These are phyloP conservation scores for Iris macrosiphon DNA, from an alignment of 106 monocot genomes.

Conservation along the genomic window DNA sequence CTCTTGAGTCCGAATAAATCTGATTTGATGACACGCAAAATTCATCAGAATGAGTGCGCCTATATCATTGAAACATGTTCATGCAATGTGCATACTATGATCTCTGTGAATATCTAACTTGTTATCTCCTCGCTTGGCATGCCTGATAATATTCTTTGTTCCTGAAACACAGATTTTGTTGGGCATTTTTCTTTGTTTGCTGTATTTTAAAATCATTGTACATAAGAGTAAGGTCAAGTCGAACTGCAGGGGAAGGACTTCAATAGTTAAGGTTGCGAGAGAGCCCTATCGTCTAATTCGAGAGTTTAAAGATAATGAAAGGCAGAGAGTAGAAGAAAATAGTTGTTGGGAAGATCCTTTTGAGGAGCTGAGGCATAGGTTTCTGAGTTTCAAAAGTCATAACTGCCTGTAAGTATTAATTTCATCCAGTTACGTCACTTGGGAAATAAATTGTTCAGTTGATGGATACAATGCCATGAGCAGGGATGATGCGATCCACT, in stretches of 20 bases:
- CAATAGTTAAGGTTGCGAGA: conserved; percentile 29
- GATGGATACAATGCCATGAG: conserved; percentile 15
- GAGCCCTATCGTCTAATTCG: conserved; percentile 29
- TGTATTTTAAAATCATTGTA: too few relatives aligned
- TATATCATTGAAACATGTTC: too few relatives aligned
- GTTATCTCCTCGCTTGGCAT: too few relatives aligned
- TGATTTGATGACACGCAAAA: too few relatives aligned
- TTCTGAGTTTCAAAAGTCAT: conserved; percentile 60
- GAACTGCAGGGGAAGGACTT: conserved; percentile 39
- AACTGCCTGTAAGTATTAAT: conserved; percentile 67
- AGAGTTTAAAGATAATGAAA: conserved; percentile 33
- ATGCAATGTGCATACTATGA: too few relatives aligned
- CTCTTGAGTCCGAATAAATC: too few relatives aligned
- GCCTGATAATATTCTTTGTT: too few relatives aligned
- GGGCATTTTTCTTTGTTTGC: too few relatives aligned
- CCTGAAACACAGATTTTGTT: too few relatives aligned
- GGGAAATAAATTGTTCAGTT: neutral
- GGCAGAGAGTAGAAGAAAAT: conserved; percentile 16
- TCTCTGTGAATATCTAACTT: too few relatives aligned
- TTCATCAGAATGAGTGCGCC: too few relatives aligned
- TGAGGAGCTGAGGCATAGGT: conserved; percentile 65
- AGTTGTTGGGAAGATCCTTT: conserved; percentile 46
- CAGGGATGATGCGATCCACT: conserved; percentile 69
- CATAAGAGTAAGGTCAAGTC: too few relatives aligned
- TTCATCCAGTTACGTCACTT: neutral